These are phyloP conservation scores for Diaporthe ilicicola DNA, from an alignment of 2,329 filamentous ascomycete species.

Conservation along the genomic window DNA sequence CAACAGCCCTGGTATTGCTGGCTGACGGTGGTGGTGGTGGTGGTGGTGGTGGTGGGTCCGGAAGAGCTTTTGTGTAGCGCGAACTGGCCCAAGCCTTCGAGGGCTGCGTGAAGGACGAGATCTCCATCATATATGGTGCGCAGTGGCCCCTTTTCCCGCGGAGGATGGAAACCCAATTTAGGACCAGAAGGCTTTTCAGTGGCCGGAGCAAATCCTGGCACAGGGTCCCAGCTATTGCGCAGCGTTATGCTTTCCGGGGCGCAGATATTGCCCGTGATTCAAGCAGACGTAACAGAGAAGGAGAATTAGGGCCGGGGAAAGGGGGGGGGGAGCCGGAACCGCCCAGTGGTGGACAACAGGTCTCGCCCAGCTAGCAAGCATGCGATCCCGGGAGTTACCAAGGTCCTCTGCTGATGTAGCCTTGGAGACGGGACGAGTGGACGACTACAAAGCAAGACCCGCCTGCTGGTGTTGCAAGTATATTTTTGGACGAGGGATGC, in stretches of 20 bases:
- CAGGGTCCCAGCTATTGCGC: slow-evolving; percentile 10
- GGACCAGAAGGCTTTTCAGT: slow-evolving; percentile 18
- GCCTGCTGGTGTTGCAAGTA: slow-evolving; percentile 28
- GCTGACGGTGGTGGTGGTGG: slow-evolving; percentile 50
- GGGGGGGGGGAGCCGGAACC: neutral
- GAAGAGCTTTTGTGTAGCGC: slow-evolving; percentile 67
- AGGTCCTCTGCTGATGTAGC: slow-evolving; percentile 7
- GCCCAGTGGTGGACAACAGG: slow-evolving; percentile 6
- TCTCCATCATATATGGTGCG: slow-evolving; percentile 37
- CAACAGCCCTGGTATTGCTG: slow-evolving; percentile 21
- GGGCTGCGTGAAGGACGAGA: slow-evolving; percentile 37
- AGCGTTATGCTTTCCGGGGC: slow-evolving; percentile 15
- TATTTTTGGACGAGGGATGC: slow-evolving; percentile 21
- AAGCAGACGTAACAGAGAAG: slow-evolving; percentile 17
- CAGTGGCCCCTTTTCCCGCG: slow-evolving; percentile 22
- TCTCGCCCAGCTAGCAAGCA: slow-evolving; percentile 18
- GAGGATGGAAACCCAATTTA: slow-evolving; percentile 2
- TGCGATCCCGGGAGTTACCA: slow-evolving; percentile 8
- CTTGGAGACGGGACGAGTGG: neutral
- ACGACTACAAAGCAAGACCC: slow-evolving; percentile 18
- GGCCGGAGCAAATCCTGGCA: slow-evolving; percentile 26
- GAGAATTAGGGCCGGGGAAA: neutral
- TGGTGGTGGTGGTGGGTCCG: slow-evolving; percentile 54
- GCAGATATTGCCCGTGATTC: slow-evolving; percentile 21
- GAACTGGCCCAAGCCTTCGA: slow-evolving; percentile 52